Conservation (phyloP, 345 rosid genomes). For the Lumnitzera racemosa region DNA sequence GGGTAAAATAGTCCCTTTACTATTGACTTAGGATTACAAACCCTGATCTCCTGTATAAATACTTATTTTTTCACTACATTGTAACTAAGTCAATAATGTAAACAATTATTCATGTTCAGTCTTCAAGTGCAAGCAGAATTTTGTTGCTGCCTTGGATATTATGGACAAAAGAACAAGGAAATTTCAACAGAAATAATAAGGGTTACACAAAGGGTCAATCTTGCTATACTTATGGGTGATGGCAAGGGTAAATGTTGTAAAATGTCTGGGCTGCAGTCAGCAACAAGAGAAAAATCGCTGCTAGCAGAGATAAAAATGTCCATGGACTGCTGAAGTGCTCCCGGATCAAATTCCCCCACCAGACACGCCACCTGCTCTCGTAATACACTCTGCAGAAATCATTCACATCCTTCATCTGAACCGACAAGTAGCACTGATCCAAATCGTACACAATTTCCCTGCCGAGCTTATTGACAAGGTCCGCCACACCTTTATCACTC, state of each 20-base stretch:
- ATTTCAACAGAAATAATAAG: too few species aligned
- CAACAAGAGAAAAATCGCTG: constrained; percentile 6
- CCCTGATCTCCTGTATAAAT: too few species aligned
- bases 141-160: too few species aligned
- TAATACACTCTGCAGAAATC: constrained; percentile 6
- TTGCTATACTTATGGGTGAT: neutral
- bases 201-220: too few species aligned
- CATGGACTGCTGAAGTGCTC: constrained; percentile 14
- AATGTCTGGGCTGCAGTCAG: constrained; percentile 3
- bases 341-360: constrained; percentile 3
- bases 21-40: too few species aligned
- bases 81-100: too few species aligned
- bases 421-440: constrained; percentile 13
- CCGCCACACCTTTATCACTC: constrained; percentile 1
- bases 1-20: too few species aligned
- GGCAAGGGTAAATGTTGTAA: constrained; percentile 10
- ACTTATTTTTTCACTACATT: too few species aligned
- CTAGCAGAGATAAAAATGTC: constrained; percentile 14
- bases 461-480: constrained; percentile 8
- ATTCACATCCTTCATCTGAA: constrained; percentile 6
- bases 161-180: too few species aligned
- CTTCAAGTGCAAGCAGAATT: too few species aligned
- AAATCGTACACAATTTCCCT: constrained; percentile 12
- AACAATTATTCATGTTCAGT: too few species aligned
- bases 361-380: neutral